Conservation (phyloP, 108 stramenopile genomes). For the Fragilariopsis cylindrus region DNA sequence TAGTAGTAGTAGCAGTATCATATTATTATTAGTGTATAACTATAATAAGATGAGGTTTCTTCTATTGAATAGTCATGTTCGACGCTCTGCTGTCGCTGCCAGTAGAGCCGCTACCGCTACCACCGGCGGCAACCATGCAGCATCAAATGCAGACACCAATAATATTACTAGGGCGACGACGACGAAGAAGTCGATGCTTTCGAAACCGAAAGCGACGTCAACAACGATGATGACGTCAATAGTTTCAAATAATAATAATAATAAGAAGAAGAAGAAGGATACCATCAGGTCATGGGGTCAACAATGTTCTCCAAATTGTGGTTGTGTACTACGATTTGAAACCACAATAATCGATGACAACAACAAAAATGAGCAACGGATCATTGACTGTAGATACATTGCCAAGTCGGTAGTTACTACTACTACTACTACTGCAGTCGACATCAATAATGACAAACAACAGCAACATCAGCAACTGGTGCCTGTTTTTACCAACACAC, state of each 20-base stretch:
- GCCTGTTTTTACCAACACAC: slow-evolving; percentile 39
- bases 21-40: neutral
- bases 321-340: slow-evolving; percentile 79
- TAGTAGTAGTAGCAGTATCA: neutral
- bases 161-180: too few relatives aligned
- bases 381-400: slow-evolving; percentile 48
- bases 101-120: too few relatives aligned
- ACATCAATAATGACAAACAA: slow-evolving; percentile 15
- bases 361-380: slow-evolving; percentile 29
- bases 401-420: slow-evolving; percentile 65
- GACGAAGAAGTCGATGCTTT: neutral
- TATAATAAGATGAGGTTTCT: neutral
- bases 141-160: too few relatives aligned
- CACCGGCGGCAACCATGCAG: too few relatives aligned
- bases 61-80: neutral
- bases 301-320: slow-evolving; percentile 78
- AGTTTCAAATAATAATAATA: neutral
- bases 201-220: neutral
- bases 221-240: neutral
- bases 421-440: neutral
- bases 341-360: slow-evolving; percentile 18
- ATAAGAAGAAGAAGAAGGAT: neutral
- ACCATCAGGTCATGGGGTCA: slow-evolving; percentile 64
- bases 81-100: neutral
- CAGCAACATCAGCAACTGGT: slow-evolving; percentile 9